Evolutionary conservation across 352 stramenopile species (phyloP).

Genomic region (Pythium dissotocum): DNA sequence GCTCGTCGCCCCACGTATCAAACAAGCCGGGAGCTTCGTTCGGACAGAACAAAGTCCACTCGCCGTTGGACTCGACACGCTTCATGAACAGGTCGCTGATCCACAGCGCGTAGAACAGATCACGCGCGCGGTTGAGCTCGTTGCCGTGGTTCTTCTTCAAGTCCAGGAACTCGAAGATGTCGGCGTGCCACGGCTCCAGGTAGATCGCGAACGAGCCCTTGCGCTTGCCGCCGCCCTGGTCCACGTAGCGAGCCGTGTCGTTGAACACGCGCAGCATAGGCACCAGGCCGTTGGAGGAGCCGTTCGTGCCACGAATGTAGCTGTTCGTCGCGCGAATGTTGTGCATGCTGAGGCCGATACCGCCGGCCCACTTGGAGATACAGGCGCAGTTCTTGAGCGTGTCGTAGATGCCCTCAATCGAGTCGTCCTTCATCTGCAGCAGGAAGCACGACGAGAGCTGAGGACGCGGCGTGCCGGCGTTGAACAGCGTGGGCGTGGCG

Average conservation of each 20-base stretch:
- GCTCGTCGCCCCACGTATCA: slow-evolving; percentile 94
- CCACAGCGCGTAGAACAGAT: slow-evolving; percentile 99
- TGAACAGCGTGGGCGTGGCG: slow-evolving; percentile 99
- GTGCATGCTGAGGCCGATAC: slow-evolving; percentile 98
- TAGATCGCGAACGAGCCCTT: slow-evolving; percentile 99
- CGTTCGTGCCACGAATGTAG: slow-evolving; percentile 99
- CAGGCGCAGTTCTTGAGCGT: slow-evolving; percentile 98
- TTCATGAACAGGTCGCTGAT: slow-evolving; percentile 99
- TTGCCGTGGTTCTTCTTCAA: slow-evolving; percentile 99
- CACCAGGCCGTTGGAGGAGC: slow-evolving; percentile 98
- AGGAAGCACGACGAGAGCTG: slow-evolving; percentile 99
- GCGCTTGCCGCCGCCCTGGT: slow-evolving; percentile 97
- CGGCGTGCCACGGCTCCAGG: slow-evolving; percentile 98
- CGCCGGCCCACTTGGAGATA: slow-evolving; percentile 99
- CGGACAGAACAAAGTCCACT: slow-evolving; percentile 98
- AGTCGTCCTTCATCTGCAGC: slow-evolving; percentile 98
- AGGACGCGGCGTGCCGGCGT: slow-evolving; percentile 97
- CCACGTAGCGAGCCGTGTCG: slow-evolving; percentile 99
- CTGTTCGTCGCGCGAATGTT: slow-evolving; percentile 97
- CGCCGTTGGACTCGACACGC: slow-evolving; percentile 95
- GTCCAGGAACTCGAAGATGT: slow-evolving; percentile 99
- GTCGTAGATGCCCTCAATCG: slow-evolving; percentile 99
- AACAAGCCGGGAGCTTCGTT: slow-evolving; percentile 96
- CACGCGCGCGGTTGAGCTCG: slow-evolving; percentile 95
- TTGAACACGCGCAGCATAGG: slow-evolving; percentile 99